Evolutionary conservation across 768 basidiomycete species (phyloP), one percentile per base, ranked within the genome.

Genomic region (Lactarius pseudohatsudake): DNA sequence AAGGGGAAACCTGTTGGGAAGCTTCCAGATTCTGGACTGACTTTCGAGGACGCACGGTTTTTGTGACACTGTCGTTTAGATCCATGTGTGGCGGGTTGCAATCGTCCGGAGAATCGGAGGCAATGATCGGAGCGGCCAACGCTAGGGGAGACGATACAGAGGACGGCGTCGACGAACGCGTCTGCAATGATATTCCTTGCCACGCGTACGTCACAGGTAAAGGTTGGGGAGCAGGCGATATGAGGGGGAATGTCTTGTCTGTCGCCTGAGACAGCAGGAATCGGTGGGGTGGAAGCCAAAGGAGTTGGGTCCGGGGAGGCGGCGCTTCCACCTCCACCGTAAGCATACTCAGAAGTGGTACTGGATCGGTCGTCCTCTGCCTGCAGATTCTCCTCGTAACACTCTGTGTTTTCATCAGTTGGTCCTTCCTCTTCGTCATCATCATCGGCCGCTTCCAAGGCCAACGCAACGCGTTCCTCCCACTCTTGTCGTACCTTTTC

Each of bases 401-500:
- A 62, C 28, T 72, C 69, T 38, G 70, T 62, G 13, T 70, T 72
- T 7, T 75, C 76, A 11, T 26, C 43, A 9, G 22, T 30, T n/a
- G 32, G 45, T 30, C 69, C 76, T 50, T 74, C 77, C 4, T 77
- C 79, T 13, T 79, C 79, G 53, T 84, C 86, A 20, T 85, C 85
- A 20, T 85, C 85, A 20, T 86, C 84, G 32, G 81, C 78, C 40
- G 79, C 79, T 4, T 83, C 83, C 40, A 96, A 77, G 50, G 82
- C 84, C 71, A 86, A 83, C 67, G 87, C 89, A 16, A 97, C 89
- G 71, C 86, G 87, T 73, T 92, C 90, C 77, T 98, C 91, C 96
- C 96, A 98, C 78, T 98, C 97, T 72, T 90, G 90, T 80, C 96
- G 88, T 36, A 97, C 92, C 79, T 96, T 96, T 80, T 98, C 97